A percentile compares a stretch with the other conserved stretches of the same genome.
phyloP scores from a whole-genome alignment of 768 basidiomycete species.

The Calocybe cyanea region DNA sequence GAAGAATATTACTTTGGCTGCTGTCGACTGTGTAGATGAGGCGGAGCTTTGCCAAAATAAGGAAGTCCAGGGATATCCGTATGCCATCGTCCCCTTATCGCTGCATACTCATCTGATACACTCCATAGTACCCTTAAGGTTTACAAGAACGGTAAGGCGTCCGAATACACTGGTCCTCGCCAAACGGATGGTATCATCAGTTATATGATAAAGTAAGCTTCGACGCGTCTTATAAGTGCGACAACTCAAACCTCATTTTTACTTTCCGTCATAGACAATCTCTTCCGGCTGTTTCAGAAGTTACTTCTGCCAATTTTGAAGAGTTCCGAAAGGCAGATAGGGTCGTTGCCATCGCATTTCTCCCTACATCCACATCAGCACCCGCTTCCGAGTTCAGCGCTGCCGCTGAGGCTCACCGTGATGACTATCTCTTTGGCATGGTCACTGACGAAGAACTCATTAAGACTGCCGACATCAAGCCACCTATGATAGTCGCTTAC shows the following conservation, averaged over 20 bases:
- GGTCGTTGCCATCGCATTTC: conserved; percentile 85
- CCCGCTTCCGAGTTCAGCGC: conserved; percentile 73
- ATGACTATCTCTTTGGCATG: conserved; percentile 90
- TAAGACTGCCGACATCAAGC: conserved; percentile 66
- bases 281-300: conserved; percentile 85
- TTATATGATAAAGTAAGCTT: conserved; percentile 91
- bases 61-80: conserved; percentile 95
- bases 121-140: conserved; percentile 78
- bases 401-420: conserved; percentile 83
- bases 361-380: conserved; percentile 65
- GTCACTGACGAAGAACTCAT: conserved; percentile 68
- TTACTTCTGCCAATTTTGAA: conserved; percentile 70
- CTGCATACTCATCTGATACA: background rate
- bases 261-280: conserved; percentile 63
- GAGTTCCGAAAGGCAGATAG: conserved; percentile 90
- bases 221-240: background rate
- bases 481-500: conserved; percentile 89
- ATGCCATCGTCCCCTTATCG: conserved; percentile 25
- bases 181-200: conserved; percentile 94
- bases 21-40: conserved; percentile 96
- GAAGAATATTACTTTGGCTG: conserved; percentile 85
- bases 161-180: conserved; percentile 84
- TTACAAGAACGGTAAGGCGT: conserved; percentile 77
- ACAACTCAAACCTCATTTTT: conserved; percentile 2
- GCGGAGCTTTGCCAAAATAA: conserved; percentile 86